Evolutionary conservation across 495 filamentous ascomycete genomes (phyloP), one percentile per base, ranked within the genome.

Genomic region (Sordaria brevicollis): DNA sequence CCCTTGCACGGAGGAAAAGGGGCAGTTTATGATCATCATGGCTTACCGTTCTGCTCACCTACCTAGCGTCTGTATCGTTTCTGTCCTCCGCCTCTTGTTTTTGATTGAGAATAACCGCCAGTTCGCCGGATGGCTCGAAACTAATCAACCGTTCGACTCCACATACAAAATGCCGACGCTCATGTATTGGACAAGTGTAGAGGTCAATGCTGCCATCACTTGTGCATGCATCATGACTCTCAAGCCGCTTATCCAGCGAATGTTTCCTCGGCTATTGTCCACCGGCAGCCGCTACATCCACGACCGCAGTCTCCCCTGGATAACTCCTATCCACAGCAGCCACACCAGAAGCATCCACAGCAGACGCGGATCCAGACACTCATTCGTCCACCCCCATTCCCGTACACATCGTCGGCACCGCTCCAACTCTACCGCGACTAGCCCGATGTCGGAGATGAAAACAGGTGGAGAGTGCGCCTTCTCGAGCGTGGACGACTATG

Each of bases 191-290:
- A 77, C 75, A 0, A 66, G 69, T 1, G 71, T 75, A 68, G 74
- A 78, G 37, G 75, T 78, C 69, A 77, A 77, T 65, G 70, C 76
- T 2, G 67, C 76, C 19, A 75, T 77, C 10, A 67, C 67, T 3
- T 79, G 75, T 71, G 75, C 74, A 11, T 77, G 73, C 71, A 71
- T 76, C 67, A 77, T 79, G 75, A 77, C 76, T 5, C 66, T 77
- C 5, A 79, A 79, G 36, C 77, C 77, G 0, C 71, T 77, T 43
- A 74, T 79, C 36, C 71, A 77, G 35, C 70, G 66, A 35, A 34
- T 71, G 34, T 76, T 75, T 66, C 74, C 75, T 10, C 62, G 68
- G n/a, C 49, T 77, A 0, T 67, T 78, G 25, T 69, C 72, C 6
- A 43, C 66, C 1, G 13, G 13, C 8, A 70, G 43, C 34, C 57